phyloP scores from a whole-genome alignment of 164 flowering plant species.

The Euptelea pleiosperma region DNA sequence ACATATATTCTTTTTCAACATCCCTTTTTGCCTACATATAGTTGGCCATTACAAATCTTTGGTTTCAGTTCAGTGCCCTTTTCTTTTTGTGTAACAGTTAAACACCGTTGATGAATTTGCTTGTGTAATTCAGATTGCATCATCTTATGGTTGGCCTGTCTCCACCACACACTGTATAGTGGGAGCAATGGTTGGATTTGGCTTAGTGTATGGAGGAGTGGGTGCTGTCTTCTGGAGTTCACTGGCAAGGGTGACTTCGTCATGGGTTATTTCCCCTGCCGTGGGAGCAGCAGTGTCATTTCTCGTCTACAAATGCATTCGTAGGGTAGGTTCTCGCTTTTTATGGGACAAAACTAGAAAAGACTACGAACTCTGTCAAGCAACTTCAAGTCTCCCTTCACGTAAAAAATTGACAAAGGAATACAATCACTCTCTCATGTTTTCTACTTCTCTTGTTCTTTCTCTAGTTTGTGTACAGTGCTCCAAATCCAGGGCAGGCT shows the following conservation, averaged over 20 bases:
- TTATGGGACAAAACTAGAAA: neutral
- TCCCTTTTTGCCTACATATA: neutral
- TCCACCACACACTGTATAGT: conserved; percentile 99
- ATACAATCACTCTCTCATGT: conserved; percentile 15
- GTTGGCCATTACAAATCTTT: neutral
- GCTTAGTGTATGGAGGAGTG: conserved; percentile 80
- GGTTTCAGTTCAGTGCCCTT: neutral
- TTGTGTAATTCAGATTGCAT: conserved; percentile 68
- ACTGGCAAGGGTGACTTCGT: conserved; percentile 79
- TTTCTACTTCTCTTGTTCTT: conserved; percentile 19
- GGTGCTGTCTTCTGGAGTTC: conserved; percentile 99
- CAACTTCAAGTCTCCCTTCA: conserved; percentile 16
- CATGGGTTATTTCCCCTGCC: conserved; percentile 94
- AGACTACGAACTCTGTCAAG: conserved; percentile 12
- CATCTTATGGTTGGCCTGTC: conserved; percentile 95
- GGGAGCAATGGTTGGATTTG: conserved; percentile 99
- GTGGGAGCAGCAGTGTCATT: conserved; percentile 87
- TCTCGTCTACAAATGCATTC: conserved; percentile 94
- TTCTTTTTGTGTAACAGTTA: neutral
- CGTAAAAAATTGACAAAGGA: neutral
- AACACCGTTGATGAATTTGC: neutral
- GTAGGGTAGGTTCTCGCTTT: conserved; percentile 63
- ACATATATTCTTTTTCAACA: too few species aligned
- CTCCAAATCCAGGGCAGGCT: conserved; percentile 93
- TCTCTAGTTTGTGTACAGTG: conserved; percentile 95